Percentiles rank a stretch among this genome's conserved stretches.
Evolutionary conservation across 345 rosid species (phyloP).

Genomic region (Anastatica hierochuntica): DNA sequence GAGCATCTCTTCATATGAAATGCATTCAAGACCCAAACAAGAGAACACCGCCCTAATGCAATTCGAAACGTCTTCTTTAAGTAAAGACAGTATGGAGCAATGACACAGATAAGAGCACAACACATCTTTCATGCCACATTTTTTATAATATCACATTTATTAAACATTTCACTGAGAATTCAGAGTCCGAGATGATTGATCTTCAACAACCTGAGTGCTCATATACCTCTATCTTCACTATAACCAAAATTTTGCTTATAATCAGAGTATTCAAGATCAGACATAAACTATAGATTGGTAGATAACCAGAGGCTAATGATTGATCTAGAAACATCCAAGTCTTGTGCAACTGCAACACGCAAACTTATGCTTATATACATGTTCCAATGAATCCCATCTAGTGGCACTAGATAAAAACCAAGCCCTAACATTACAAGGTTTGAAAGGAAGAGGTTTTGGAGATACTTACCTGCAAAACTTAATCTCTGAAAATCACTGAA

Average conservation of each 20-base stretch:
- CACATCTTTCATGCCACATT: too few relatives aligned
- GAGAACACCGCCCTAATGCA: neutral
- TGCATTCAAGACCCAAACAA: too few relatives aligned
- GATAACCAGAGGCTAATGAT: too few relatives aligned
- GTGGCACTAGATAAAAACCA: too few relatives aligned
- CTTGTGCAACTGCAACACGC: too few relatives aligned
- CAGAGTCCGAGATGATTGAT: neutral
- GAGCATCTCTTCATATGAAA: neutral
- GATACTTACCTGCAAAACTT: conserved; percentile 35
- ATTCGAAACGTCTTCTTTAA: neutral
- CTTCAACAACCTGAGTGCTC: neutral
- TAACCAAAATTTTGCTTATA: neutral
- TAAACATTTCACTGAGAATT: too few relatives aligned
- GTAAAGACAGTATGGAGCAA: neutral
- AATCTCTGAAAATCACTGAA: conserved; percentile 74
- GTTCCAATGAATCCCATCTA: too few relatives aligned
- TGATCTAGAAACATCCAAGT: too few relatives aligned
- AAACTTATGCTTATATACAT: too few relatives aligned
- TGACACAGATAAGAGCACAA: neutral
- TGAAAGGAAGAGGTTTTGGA: neutral
- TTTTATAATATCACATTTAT: too few relatives aligned
- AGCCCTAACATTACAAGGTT: too few relatives aligned
- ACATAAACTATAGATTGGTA: neutral
- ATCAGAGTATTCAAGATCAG: neutral
- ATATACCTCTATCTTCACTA: neutral